Percentiles rank a stretch among this genome's conserved stretches.
These are phyloP conservation scores for Batrachochytrium dendrobatidis DNA, from an alignment of 371 early-diverging fungal genomes.

Conservation along the genomic window DNA sequence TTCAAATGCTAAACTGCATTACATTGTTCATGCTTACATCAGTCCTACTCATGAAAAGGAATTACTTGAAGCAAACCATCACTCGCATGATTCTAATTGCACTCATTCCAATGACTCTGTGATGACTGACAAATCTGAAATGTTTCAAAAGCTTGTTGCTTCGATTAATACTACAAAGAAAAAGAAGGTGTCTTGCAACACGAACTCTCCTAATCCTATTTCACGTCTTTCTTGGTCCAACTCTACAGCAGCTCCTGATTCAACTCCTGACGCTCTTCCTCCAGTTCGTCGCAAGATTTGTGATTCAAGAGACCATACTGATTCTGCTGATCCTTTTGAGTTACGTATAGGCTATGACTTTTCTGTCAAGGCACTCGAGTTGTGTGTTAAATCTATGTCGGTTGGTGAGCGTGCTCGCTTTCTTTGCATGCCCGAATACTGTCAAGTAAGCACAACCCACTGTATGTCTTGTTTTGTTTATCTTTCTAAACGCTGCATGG, in stretches of 20 bases:
- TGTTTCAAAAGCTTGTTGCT: neutral
- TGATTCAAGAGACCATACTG: conserved; percentile 18
- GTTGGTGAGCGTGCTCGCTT: conserved; percentile 36
- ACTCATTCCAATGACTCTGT: neutral
- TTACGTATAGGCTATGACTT: conserved; percentile 35
- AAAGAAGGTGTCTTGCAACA: neutral
- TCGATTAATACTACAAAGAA: neutral
- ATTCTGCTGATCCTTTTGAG: conserved; percentile 26
- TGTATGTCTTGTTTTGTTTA: neutral
- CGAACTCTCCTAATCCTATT: neutral
- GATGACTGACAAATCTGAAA: neutral
- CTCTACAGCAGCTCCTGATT: neutral
- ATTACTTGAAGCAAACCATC: neutral
- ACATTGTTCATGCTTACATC: conserved; percentile 28
- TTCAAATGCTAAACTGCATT: conserved; percentile 36
- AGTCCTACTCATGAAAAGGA: conserved; percentile 11
- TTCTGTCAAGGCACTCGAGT: conserved; percentile 34
- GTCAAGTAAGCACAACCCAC: conserved; percentile 16
- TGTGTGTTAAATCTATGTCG: conserved; percentile 34
- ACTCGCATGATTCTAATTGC: neutral
- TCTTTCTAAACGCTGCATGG: neutral
- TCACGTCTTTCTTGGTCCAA: neutral
- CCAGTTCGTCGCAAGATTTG: conserved; percentile 20
- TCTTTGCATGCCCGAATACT: conserved; percentile 35
- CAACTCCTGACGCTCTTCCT: neutral